phyloP scores from a whole-genome alignment of 2,329 filamentous ascomycete species.

The Cercospora citrullina region DNA sequence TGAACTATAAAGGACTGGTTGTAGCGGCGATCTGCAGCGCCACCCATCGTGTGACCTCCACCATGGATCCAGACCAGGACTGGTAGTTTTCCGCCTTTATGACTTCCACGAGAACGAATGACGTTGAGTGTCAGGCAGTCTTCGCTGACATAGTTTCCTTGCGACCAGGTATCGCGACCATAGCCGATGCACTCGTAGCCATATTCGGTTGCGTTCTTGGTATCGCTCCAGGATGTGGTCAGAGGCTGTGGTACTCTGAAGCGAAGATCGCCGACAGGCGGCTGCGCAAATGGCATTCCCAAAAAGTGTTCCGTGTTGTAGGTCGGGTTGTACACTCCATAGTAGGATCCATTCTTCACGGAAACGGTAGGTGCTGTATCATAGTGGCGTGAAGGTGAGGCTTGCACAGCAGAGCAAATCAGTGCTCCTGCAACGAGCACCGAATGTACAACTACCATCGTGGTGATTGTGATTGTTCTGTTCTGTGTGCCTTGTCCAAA shows the following conservation, averaged over 20 bases:
- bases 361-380: slow-evolving; percentile 26
- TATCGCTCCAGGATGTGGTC: slow-evolving; percentile 48
- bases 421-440: neutral
- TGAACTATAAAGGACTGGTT: slow-evolving; percentile 37
- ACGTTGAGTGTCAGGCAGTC: slow-evolving; percentile 33
- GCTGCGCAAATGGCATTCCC: slow-evolving; percentile 58
- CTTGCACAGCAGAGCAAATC: neutral
- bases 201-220: slow-evolving; percentile 48
- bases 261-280: slow-evolving; percentile 53
- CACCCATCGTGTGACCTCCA: slow-evolving; percentile 30
- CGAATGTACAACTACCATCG: neutral
- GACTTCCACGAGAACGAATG: slow-evolving; percentile 21
- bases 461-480: neutral
- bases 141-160: slow-evolving; percentile 32
- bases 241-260: slow-evolving; percentile 54
- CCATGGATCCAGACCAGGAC: slow-evolving; percentile 31
- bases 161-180: slow-evolving; percentile 38
- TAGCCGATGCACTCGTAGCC: slow-evolving; percentile 54
- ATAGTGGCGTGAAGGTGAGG: neutral
- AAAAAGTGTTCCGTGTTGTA: slow-evolving; percentile 56
- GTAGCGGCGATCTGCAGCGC: slow-evolving; percentile 30
- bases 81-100: slow-evolving; percentile 19
- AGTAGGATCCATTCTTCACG: slow-evolving; percentile 52
- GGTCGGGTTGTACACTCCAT: slow-evolving; percentile 42
- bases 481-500: neutral